Evolutionary conservation across 2,329 filamentous ascomycete species (phyloP).

Genomic region (Fusarium sacchari): DNA sequence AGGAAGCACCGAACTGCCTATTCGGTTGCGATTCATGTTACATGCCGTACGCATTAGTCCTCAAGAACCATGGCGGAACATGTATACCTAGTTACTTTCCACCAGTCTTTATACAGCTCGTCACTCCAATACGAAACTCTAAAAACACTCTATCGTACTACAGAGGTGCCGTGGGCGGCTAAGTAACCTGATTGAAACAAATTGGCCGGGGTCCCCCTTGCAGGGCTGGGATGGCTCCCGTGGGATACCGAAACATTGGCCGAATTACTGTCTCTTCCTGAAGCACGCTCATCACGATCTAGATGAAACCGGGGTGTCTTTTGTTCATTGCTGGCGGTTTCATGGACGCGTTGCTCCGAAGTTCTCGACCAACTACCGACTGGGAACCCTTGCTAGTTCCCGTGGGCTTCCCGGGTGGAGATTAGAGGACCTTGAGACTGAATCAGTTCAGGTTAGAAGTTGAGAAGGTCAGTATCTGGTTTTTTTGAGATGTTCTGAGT

Average conservation of each 20-base stretch:
- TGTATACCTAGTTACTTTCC: slow-evolving; percentile 6
- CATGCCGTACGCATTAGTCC: background rate
- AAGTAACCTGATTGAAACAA: slow-evolving; percentile 10
- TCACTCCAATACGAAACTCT: slow-evolving; percentile 8
- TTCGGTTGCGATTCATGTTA: slow-evolving; percentile 1
- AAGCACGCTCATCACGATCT: background rate
- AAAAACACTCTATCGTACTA: slow-evolving; percentile 1
- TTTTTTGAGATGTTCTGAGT: background rate
- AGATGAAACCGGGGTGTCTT: background rate
- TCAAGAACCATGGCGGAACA: background rate
- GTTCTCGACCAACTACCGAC: background rate
- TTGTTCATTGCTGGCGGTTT: slow-evolving; percentile 4
- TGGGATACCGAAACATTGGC: slow-evolving; percentile 5
- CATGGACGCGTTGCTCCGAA: background rate
- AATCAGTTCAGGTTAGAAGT: background rate
- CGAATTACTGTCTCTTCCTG: background rate
- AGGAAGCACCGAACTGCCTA: slow-evolving; percentile 9
- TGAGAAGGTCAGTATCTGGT: background rate
- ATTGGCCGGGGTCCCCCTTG: background rate
- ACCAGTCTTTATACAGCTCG: slow-evolving; percentile 14
- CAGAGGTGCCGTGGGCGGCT: background rate
- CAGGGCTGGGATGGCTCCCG: background rate
- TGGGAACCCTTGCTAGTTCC: slow-evolving; percentile 24
- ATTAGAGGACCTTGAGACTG: slow-evolving; percentile 10
- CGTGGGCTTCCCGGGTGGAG: slow-evolving; percentile 1